A percentile compares a stretch with the other conserved stretches of the same genome.
Conservation (phyloP, 176 grass and related monocot genomes). For the Oryza nivara region DNA sequence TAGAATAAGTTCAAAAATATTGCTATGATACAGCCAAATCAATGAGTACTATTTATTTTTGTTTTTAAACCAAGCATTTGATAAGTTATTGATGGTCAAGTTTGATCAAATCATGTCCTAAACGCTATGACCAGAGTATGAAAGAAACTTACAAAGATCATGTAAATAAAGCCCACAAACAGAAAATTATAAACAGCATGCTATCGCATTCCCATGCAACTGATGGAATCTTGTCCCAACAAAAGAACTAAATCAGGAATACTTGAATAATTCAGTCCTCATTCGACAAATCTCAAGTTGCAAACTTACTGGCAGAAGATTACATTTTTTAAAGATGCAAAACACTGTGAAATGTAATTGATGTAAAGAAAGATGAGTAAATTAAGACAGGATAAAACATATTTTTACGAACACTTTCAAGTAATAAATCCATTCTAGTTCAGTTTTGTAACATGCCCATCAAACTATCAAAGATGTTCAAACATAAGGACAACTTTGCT, state of each 20-base stretch:
- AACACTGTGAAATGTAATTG: background rate
- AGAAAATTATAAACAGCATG: background rate
- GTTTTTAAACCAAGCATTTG: no score
- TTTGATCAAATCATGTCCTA: no score
- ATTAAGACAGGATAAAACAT: slow-evolving; percentile 11
- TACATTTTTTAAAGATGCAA: slow-evolving; percentile 15
- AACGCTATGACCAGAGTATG: background rate
- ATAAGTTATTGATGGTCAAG: no score
- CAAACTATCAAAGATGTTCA: background rate
- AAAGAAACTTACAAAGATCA: slow-evolving; percentile 10
- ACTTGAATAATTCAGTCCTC: background rate
- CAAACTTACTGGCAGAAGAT: slow-evolving; percentile 11
- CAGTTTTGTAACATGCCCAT: slow-evolving; percentile 1
- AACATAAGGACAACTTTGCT: background rate
- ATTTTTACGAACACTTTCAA: slow-evolving; percentile 3
- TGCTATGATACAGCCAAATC: no score
- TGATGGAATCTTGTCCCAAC: background rate
- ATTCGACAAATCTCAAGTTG: background rate
- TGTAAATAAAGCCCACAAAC: background rate
- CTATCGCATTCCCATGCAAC: background rate
- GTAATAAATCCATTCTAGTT: background rate
- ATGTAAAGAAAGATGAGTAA: slow-evolving; percentile 4
- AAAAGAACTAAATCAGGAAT: slow-evolving; percentile 16
- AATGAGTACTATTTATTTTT: no score
- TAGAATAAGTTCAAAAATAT: no score